Evolutionary conservation across 306 rosid species (phyloP).

Genomic region (Pyrus betulifolia): DNA sequence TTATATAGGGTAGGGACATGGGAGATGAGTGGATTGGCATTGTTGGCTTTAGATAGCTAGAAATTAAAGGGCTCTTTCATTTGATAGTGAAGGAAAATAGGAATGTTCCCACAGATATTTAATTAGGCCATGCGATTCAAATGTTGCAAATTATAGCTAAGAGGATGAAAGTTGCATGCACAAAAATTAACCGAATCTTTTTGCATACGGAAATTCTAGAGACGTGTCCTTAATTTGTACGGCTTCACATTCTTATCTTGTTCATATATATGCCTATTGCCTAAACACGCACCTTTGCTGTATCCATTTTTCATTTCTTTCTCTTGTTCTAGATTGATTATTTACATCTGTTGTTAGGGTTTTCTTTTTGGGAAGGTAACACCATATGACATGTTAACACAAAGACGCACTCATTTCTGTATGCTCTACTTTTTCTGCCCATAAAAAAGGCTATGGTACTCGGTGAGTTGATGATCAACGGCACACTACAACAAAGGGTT

Average conservation of each 20-base stretch:
- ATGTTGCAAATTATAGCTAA: not conserved
- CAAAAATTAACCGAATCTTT: not conserved
- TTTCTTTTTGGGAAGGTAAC: not conserved
- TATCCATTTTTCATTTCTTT: not conserved
- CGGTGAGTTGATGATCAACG: not conserved
- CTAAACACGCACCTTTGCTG: not conserved
- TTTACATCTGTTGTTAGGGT: not conserved
- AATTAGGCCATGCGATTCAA: not conserved
- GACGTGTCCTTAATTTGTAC: conserved; percentile 47
- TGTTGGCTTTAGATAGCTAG: not conserved
- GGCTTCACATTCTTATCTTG: conserved; percentile 24
- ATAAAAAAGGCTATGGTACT: not conserved
- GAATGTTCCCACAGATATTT: conserved; percentile 27
- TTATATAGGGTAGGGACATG: conserved; percentile 57
- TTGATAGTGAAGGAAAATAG: conserved; percentile 18
- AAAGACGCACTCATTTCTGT: not conserved
- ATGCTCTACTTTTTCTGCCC: not conserved
- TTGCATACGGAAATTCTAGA: conserved; percentile 23
- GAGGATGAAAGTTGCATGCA: not conserved
- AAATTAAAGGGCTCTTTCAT: not conserved
- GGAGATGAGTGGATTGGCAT: conserved; percentile 13
- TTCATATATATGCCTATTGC: not conserved
- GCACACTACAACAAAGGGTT: not conserved
- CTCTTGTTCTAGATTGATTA: not conserved
- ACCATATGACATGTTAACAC: not conserved